Evolutionary conservation across 2,329 filamentous ascomycete species (phyloP), one percentile per base, ranked within the genome.

Genomic region (Apiospora malaysiana): DNA sequence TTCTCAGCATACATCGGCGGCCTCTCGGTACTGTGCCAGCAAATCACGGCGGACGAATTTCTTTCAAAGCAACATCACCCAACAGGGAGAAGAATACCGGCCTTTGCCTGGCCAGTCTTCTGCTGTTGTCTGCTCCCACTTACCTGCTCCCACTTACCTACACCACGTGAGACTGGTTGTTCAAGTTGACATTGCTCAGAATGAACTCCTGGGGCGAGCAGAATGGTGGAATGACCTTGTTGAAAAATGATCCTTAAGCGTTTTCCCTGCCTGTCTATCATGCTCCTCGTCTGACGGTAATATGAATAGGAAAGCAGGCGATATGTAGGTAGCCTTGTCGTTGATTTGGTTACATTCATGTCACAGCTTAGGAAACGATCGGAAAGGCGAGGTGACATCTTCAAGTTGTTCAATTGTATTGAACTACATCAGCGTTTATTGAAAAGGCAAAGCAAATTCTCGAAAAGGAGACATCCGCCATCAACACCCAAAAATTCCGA

Each of bases 381-480:
- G n/a, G 9, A 59, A 56, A 16, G 18, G 40, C 2, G 40, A 32
- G 49, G 14, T 56, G 12, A 56, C 14, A 63, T 63, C 56, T 63
- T 63, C 56, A 63, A 63, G 56, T n/a, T n/a, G 56, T 63, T 63
- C 56, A 63, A 21, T 18, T 59, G 51, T 40, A 63, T 63, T 40
- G 56, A 63, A 63, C 56, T 40, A 63, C 56, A 63, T 63, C 56
- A 63, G 18, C 37, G 32, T 63, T 32, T 4, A 32, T 23, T 59
- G 49, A 59, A 63, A 40, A 40, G 32, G 32, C 56, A 63, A 40
- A n/a, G 18, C 27, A 40, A 23, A 23, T 40, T 40, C 47, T 27
- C 32, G 63, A 63, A 63, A 63, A 43, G 45, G 47, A 69, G 42
- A 63, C 27, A 63, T n/a, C 51, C 45, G 40, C 68, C 46, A 63